Percentiles rank a stretch among this genome's conserved stretches.
phyloP scores from a whole-genome alignment of 2,329 filamentous ascomycete genomes.

The Hymenoscyphus linearis region DNA sequence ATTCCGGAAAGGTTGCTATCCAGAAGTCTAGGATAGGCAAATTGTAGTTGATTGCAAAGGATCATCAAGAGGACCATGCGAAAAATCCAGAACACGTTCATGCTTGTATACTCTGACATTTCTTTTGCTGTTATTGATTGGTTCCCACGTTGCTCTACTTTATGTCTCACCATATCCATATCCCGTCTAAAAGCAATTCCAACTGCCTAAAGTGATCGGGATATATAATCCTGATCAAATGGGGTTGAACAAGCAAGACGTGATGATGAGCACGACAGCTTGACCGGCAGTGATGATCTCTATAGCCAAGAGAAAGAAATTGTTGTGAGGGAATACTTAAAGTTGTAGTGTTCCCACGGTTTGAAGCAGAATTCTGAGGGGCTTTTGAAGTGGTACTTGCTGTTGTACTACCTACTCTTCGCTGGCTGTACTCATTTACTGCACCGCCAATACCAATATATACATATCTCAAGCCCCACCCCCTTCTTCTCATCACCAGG shows the following conservation, averaged over 20 bases:
- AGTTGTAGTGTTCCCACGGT: background rate
- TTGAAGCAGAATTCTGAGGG: background rate
- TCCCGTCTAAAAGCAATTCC: background rate
- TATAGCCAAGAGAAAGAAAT: background rate
- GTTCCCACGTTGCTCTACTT: background rate
- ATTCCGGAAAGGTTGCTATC: background rate
- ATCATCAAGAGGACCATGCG: background rate
- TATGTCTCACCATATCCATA: constrained; percentile 1
- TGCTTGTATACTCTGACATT: background rate
- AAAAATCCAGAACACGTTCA: background rate
- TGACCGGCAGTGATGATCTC: constrained; percentile 1
- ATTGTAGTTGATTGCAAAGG: background rate
- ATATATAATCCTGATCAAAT: background rate
- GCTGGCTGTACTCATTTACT: background rate
- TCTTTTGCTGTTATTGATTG: background rate
- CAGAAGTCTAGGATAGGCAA: background rate
- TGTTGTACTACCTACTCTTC: background rate
- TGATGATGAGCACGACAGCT: background rate
- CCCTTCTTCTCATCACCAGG: background rate
- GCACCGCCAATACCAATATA: background rate
- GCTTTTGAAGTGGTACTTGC: background rate
- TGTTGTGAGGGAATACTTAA: background rate
- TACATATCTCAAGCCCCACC: constrained; percentile 2
- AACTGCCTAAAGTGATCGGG: constrained; percentile 8
- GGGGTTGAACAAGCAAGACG: background rate